Conservation (phyloP, 257 asterid genomes). For the Fraxinus excelsior region DNA sequence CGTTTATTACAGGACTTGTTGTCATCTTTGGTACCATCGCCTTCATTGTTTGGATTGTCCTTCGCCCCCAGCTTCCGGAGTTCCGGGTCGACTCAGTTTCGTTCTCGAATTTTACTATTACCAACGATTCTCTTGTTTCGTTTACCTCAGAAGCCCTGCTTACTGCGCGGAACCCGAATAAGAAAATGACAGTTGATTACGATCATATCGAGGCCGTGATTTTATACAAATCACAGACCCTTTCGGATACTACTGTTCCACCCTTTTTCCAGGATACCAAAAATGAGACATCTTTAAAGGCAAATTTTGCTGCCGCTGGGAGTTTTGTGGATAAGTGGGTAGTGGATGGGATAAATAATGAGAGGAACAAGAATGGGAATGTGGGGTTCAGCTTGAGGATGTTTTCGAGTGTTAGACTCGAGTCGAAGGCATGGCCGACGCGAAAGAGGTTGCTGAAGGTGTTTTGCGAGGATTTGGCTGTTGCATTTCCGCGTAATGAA, state of each 20-base stretch:
- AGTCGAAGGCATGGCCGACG: constrained; percentile 75
- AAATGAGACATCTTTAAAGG: constrained; percentile 56
- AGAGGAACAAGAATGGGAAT: constrained; percentile 41
- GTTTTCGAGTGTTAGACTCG: constrained; percentile 60
- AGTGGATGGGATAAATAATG: constrained; percentile 48
- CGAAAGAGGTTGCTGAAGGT: constrained; percentile 72
- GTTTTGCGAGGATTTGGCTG: constrained; percentile 63
- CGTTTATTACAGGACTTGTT: constrained; percentile 48
- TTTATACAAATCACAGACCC: constrained; percentile 29
- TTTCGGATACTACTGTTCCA: constrained; percentile 54
- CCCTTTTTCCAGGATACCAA: constrained; percentile 70
- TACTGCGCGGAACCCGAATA: constrained; percentile 79
- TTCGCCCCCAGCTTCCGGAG: constrained; percentile 85
- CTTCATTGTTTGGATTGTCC: constrained; percentile 79
- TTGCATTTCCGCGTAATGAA: constrained; percentile 40
- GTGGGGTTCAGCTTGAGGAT: constrained; percentile 65
- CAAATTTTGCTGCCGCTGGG: constrained; percentile 59
- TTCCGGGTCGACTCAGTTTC: constrained; percentile 69
- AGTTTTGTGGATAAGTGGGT: constrained; percentile 46
- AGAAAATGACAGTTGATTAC: constrained; percentile 59
- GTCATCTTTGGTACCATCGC: constrained; percentile 55
- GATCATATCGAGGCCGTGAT: constrained; percentile 50
- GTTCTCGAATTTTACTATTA: constrained; percentile 55
- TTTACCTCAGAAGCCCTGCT: constrained; percentile 54
- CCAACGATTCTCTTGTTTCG: constrained; percentile 40